Base-by-base conservation (phyloP, 2,329 filamentous ascomycete genomes). In the Paraphaeosphaeria minitans region DNA sequence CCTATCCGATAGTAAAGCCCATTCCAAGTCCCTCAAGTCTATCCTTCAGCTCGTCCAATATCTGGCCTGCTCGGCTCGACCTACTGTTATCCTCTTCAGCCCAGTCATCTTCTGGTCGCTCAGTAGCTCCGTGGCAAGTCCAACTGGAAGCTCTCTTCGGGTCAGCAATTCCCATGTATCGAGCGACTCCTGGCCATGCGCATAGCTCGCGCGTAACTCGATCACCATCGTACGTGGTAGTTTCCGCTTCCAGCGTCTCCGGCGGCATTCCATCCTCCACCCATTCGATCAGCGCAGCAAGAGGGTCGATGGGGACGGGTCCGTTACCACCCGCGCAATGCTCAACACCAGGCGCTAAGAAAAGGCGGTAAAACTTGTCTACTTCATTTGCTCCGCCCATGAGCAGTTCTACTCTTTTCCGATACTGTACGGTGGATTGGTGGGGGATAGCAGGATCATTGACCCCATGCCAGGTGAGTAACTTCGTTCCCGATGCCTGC, bases 301-400 rank as follows among this genome's bases (percentile, higher is more conserved):
- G 63, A 2, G 67, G 59, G 56, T 67, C 65, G 12, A 31, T 59
- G 6, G 67, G 70, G 9, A 59, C 31, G 7, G 69, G 61, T 4
- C 70, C 71, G 5, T 48, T 43, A 2, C 71, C 66, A 1, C 54
- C 54, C 4, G 56, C 61, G 35, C 73, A 74, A 33, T 73, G 70
- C 31, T 56, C 58, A 1, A 72, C 66, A 4, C 71, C 72, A 9
- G 72, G 70, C 31, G 67, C 72, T 10, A 75, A 61, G 33, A 75
- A 75, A 5, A 75, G 54, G 13, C 71, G 68, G 46, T 71, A 74
- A 58, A 69, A 74, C 2, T 70, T 56, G 46, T 74, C 61, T 12
- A 73, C 67, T 33, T 63, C 58, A 13, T 63, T 45, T 0, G 66
- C 58, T 10, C 67, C 69, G 1, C 72, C 70, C 67, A 70, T 72